Evolutionary conservation across 495 filamentous ascomycete species (phyloP), one percentile per base, ranked within the genome.

Genomic region (Hypoxylon perforatum): DNA sequence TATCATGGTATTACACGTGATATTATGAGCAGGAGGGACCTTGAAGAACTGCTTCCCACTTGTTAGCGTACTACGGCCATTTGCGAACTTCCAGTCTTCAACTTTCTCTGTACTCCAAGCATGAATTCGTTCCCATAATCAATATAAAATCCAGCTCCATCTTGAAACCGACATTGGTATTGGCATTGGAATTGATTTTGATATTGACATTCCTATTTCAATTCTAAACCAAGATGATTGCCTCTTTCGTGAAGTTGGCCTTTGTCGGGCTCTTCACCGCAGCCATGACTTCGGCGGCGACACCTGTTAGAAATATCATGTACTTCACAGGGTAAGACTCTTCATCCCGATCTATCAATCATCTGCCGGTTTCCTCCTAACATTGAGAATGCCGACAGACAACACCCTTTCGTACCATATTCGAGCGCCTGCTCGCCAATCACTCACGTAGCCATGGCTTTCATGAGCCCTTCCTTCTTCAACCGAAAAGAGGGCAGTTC

Each of bases 401-500:
- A 87, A 53, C 85, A 88, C 54, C 78, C 81, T 35, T 66, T 84
- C 17, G 66, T 84, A 6, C 86, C 86, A 12, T 76, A 81, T 6
- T 42, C 68, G 11, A 57, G 78, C 15, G 73, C 86, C 7, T 77
- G 86, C 14, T 71, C 71, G 14, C 69, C 81, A 30, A 77, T 89
- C 6, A 87, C 85, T 4, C 86, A 91, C 76, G 90, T 90, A 2
- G 85, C 88, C 17, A 79, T 92, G 73, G 88, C 85, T 0, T 92
- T 93, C 60, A 89, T 91, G 70, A 80, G 77, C 11, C 82, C 89
- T 0, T 78, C 77, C 12, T 64, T 78, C 12, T 92, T 93, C 80
- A 90, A 88, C 69, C 76, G 79, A 3, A 80, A 79, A 18, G 73
- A 76, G 0, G 55, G 75, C 0, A 65, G 74, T 21, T 73, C 78